Evolutionary conservation across 2,329 filamentous ascomycete genomes (phyloP).

Genomic region (Sphaerulina populicola): DNA sequence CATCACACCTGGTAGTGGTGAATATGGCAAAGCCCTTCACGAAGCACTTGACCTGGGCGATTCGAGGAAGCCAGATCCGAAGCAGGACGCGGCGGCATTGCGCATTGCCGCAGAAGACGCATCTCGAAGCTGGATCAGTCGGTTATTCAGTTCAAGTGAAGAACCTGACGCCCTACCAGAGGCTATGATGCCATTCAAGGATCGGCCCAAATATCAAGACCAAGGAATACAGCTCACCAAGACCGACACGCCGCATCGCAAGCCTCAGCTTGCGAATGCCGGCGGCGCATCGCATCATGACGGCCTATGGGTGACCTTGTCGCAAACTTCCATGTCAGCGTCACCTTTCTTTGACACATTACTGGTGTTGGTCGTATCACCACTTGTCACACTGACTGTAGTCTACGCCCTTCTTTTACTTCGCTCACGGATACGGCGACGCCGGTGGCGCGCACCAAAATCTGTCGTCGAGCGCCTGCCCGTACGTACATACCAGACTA

Average conservation of each 20-base stretch:
- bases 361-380: slow-evolving; percentile 91
- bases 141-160: slow-evolving; percentile 19
- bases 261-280: slow-evolving; percentile 5
- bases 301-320: slow-evolving; percentile 93
- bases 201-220: slow-evolving; percentile 11
- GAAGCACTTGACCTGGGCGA: slow-evolving; percentile 21
- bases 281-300: slow-evolving; percentile 45
- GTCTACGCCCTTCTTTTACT: slow-evolving; percentile 85
- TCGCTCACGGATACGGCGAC: slow-evolving; percentile 76
- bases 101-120: slow-evolving; percentile 15
- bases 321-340: slow-evolving; percentile 75
- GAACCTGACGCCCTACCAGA: slow-evolving; percentile 6
- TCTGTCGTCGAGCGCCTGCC: slow-evolving; percentile 91
- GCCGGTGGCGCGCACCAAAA: slow-evolving; percentile 95
- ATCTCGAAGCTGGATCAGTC: slow-evolving; percentile 24
- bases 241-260: slow-evolving; percentile 12
- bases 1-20: slow-evolving; percentile 63
- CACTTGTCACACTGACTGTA: slow-evolving; percentile 81
- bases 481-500: slow-evolving; percentile 88
- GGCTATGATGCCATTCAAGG: not conserved
- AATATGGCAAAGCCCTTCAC: slow-evolving; percentile 49
- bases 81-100: slow-evolving; percentile 15
- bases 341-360: slow-evolving; percentile 94
- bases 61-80: slow-evolving; percentile 10
- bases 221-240: slow-evolving; percentile 2